Conservation (phyloP, 2,329 filamentous ascomycete species). For the Ceratocystis alfenasii region DNA sequence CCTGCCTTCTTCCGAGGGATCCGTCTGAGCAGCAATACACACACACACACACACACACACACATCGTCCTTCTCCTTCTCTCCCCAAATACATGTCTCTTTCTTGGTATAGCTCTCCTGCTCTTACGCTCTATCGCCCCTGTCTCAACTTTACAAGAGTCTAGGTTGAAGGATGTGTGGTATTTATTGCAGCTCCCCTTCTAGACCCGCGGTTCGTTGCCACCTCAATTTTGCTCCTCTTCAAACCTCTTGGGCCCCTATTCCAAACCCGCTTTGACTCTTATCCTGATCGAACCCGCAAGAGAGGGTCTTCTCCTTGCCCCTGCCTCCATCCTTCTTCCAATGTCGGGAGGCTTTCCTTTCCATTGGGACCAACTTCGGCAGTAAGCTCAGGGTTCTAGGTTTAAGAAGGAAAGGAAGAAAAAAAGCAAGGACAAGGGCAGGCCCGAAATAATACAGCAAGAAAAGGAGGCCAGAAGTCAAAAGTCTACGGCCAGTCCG, state of each 20-base stretch:
- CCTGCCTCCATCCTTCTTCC: not conserved
- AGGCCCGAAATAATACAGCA: too few species aligned
- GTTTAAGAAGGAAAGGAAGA: not conserved
- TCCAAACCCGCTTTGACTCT: not conserved
- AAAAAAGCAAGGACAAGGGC: not conserved
- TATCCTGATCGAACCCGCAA: not conserved
- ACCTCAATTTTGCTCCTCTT: too few species aligned
- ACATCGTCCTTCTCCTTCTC: too few species aligned
- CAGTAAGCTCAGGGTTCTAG: not conserved
- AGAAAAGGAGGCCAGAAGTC: not conserved
- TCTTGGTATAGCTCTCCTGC: too few species aligned
- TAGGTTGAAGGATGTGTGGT: not conserved
- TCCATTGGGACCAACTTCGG: constrained; percentile 6
- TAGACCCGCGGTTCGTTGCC: not conserved
- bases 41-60: too few species aligned
- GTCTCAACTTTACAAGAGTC: not conserved
- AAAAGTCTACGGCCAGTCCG: constrained; percentile 4
- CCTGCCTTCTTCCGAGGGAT: not conserved
- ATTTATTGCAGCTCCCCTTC: not conserved
- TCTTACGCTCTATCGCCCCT: not conserved
- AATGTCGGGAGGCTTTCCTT: constrained; percentile 11
- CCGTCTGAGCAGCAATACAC: not conserved
- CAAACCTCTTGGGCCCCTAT: not conserved
- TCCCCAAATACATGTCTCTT: too few species aligned
- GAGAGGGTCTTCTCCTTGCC: not conserved